A percentile compares a stretch with the other conserved stretches of the same genome.
phyloP scores from a whole-genome alignment of 352 stramenopile genomes.

The Phytopythium helicoides region DNA sequence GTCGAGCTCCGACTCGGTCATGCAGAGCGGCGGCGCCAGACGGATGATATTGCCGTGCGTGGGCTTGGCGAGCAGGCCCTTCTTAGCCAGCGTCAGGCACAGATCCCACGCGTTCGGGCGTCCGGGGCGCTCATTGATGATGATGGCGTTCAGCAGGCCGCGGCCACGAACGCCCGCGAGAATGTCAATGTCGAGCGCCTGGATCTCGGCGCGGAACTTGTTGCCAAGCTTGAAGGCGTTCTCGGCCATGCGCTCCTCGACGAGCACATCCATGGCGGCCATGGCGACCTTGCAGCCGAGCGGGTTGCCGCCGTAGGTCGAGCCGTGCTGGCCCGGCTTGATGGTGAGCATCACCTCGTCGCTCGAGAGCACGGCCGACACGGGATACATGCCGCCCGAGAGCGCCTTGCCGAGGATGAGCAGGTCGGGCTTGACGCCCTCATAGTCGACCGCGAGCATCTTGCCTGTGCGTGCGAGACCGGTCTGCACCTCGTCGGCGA shows the following conservation, averaged over 20 bases:
- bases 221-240: constrained; percentile 94
- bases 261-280: constrained; percentile 90
- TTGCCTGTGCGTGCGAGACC: constrained; percentile 96
- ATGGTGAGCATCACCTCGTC: constrained; percentile 98
- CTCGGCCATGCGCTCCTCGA: constrained; percentile 96
- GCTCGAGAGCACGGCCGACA: constrained; percentile 96
- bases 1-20: constrained; percentile 93
- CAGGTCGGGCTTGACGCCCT: constrained; percentile 97
- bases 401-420: constrained; percentile 96
- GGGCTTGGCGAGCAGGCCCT: constrained; percentile 97
- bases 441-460: constrained; percentile 95
- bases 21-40: constrained; percentile 95
- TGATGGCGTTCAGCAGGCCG: constrained; percentile 97
- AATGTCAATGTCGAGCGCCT: constrained; percentile 59
- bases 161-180: constrained; percentile 90
- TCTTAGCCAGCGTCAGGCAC: constrained; percentile 94
- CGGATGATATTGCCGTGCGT: constrained; percentile 99
- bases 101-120: constrained; percentile 92
- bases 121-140: constrained; percentile 92
- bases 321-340: constrained; percentile 96
- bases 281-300: constrained; percentile 97
- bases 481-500: constrained; percentile 98
- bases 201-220: constrained; percentile 91
- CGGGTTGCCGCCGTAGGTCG: constrained; percentile 97
- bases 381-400: constrained; percentile 96